Conservation (phyloP, 2,329 filamentous ascomycete species). For the Podosphaera aphanis region DNA sequence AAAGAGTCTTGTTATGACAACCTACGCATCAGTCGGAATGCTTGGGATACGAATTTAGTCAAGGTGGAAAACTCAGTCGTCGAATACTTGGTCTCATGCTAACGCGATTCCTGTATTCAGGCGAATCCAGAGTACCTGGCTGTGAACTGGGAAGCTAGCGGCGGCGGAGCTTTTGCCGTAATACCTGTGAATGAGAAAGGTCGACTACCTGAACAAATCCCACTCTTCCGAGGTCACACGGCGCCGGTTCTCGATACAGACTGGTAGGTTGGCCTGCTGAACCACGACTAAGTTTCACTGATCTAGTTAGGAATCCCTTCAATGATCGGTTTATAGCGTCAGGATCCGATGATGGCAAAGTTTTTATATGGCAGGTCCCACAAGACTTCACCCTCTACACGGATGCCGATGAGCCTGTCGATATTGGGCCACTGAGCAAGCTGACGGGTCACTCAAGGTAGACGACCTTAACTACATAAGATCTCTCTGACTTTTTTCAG, state of each 20-base stretch:
- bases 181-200: constrained; percentile 77
- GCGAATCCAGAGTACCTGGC: constrained; percentile 88
- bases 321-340: constrained; percentile 85
- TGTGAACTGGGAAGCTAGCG: constrained; percentile 95
- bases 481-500: constrained; percentile 24
- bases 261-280: constrained; percentile 40
- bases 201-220: constrained; percentile 76
- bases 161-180: constrained; percentile 89
- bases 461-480: constrained; percentile 8
- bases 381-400: constrained; percentile 64
- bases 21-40: constrained; percentile 88
- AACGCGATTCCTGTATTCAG: constrained; percentile 21
- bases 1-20: constrained; percentile 99
- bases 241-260: constrained; percentile 91
- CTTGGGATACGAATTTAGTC: constrained; percentile 95
- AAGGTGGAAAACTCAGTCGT: constrained; percentile 35
- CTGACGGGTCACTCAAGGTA: constrained; percentile 72
- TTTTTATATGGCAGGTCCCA: constrained; percentile 91
- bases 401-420: constrained; percentile 61
- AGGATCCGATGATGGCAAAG: constrained; percentile 87
- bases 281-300: constrained; percentile 5
- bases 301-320: constrained; percentile 60
- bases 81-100: no score
- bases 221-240: constrained; percentile 88
- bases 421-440: constrained; percentile 61